Evolutionary conservation across 805 yeast genomes (phyloP).

Genomic region (Candida incommunis): DNA sequence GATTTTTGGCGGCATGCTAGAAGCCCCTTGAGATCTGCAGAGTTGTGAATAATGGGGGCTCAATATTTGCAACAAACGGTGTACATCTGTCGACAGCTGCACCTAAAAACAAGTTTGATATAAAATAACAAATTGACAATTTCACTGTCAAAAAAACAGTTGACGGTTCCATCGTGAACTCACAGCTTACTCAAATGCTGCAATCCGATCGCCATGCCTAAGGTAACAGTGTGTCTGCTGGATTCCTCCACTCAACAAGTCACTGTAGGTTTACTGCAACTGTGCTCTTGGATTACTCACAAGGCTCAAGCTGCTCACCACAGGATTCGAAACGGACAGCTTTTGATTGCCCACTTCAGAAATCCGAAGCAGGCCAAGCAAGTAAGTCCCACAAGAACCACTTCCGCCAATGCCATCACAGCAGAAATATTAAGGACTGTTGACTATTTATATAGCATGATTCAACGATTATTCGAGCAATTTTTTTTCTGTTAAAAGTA

Average conservation of each 20-base stretch:
- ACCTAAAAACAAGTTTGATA: no score
- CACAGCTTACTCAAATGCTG: conserved; percentile 1
- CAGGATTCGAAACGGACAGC: conserved; percentile 19
- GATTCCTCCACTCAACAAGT: conserved; percentile 18
- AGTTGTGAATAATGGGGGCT: no score
- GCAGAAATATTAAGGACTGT: neutral
- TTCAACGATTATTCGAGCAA: no score
- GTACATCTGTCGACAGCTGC: no score
- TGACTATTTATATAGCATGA: no score
- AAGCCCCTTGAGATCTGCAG: no score
- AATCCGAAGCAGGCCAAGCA: no score
- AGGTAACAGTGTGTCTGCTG: conserved; percentile 17
- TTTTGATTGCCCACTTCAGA: neutral
- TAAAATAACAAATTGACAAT: no score
- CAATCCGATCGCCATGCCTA: conserved; percentile 16
- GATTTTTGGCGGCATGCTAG: no score
- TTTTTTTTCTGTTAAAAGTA: no score
- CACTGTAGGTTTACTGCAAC: conserved; percentile 11
- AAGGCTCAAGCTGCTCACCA: conserved; percentile 13
- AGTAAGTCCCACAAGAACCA: conserved; percentile 2
- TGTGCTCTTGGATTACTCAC: conserved; percentile 14
- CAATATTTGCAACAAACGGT: no score
- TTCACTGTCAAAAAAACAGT: neutral
- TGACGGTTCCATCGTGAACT: neutral
- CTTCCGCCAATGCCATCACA: conserved; percentile 4